Conservation (phyloP, 805 yeast species). For the Tetrapisispora namnaoensis region DNA sequence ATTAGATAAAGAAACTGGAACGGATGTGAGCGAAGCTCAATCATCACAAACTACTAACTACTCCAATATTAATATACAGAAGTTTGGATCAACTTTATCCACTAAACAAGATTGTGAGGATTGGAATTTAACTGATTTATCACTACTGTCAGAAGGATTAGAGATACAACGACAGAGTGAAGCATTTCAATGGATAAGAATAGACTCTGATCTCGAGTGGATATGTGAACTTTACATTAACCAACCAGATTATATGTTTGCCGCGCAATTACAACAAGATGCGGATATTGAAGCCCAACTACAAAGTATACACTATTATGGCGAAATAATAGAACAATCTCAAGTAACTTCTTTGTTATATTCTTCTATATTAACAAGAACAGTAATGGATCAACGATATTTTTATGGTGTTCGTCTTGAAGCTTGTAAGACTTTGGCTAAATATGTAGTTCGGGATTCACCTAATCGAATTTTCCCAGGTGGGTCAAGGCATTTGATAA, state of each 20-base stretch:
- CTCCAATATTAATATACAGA: slow-evolving; percentile 9
- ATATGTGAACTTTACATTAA: slow-evolving; percentile 69
- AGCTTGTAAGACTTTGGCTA: slow-evolving; percentile 73
- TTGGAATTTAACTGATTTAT: slow-evolving; percentile 71
- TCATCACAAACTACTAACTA: neutral
- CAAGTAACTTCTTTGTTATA: slow-evolving; percentile 52
- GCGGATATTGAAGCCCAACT: slow-evolving; percentile 92
- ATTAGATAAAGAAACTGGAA: slow-evolving; percentile 18
- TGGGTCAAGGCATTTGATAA: slow-evolving; percentile 64
- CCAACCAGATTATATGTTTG: slow-evolving; percentile 92
- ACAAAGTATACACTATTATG: slow-evolving; percentile 70
- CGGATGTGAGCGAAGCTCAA: neutral
- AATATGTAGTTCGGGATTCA: slow-evolving; percentile 40
- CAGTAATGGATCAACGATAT: slow-evolving; percentile 74
- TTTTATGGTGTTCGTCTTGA: slow-evolving; percentile 82
- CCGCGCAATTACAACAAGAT: slow-evolving; percentile 88
- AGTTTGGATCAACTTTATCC: slow-evolving; percentile 67
- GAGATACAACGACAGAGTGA: slow-evolving; percentile 41
- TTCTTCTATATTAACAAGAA: slow-evolving; percentile 68
- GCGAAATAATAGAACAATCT: slow-evolving; percentile 33
- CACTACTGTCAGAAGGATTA: slow-evolving; percentile 34
- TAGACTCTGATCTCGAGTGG: slow-evolving; percentile 99
- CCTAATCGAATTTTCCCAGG: slow-evolving; percentile 15
- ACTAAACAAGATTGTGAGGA: slow-evolving; percentile 47
- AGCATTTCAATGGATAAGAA: slow-evolving; percentile 95